A percentile compares a stretch with the other conserved stretches of the same genome.
Conservation (phyloP, 2,329 filamentous ascomycete species). For the Pseudogymnoascus sp. region DNA sequence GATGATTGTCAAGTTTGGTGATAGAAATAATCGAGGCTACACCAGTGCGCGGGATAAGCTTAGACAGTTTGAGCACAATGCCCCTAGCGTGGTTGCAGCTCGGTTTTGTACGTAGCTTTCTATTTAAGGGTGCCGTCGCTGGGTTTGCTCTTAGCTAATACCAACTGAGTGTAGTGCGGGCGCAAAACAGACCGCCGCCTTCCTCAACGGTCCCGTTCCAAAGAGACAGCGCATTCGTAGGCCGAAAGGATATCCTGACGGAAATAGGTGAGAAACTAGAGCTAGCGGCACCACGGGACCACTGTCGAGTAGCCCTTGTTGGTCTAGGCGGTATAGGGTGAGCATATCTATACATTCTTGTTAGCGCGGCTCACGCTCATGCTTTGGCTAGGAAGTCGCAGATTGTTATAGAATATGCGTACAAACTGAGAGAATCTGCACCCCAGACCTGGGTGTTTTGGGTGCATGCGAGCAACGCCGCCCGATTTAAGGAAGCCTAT, state of each 20-base stretch:
- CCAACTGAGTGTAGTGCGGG: neutral
- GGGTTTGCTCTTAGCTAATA: neutral
- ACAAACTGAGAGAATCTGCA: slow-evolving; percentile 8
- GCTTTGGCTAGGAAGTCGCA: slow-evolving; percentile 17
- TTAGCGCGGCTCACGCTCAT: neutral
- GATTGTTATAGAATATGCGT: slow-evolving; percentile 19
- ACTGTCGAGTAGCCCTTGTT: slow-evolving; percentile 14
- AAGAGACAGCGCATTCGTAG: slow-evolving; percentile 15
- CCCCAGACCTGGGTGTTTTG: slow-evolving; percentile 16
- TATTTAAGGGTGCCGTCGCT: neutral
- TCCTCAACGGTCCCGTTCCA: slow-evolving; percentile 13
- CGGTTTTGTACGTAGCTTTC: slow-evolving; percentile 13
- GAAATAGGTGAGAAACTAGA: neutral
- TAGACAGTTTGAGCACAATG: neutral
- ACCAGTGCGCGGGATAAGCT: slow-evolving; percentile 9
- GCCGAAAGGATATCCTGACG: slow-evolving; percentile 12
- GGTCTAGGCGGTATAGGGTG: slow-evolving; percentile 17
- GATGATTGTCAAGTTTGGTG: slow-evolving; percentile 24
- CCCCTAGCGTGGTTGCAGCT: slow-evolving; percentile 8
- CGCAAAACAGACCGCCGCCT: neutral
- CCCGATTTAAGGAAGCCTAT: slow-evolving; percentile 17
- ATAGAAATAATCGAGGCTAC: slow-evolving; percentile 11
- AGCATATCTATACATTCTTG: neutral
- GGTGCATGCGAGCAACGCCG: slow-evolving; percentile 15
- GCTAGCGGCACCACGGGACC: slow-evolving; percentile 1